Conservation (phyloP, 2,329 filamentous ascomycete species). For the Epichloe typhina region DNA sequence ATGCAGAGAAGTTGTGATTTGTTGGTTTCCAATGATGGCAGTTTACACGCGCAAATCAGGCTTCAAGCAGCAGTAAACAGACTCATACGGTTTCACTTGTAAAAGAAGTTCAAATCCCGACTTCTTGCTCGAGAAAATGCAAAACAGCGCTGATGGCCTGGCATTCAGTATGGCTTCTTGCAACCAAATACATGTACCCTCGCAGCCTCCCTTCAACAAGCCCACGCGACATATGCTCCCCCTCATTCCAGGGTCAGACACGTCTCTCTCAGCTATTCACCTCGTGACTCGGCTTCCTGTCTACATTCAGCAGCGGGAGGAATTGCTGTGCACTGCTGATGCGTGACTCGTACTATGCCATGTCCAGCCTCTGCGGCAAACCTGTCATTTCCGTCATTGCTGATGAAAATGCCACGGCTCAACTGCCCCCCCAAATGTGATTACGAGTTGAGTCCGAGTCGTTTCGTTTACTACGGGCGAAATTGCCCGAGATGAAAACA, state of each 20-base stretch:
- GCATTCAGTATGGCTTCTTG: neutral
- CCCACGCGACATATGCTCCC: neutral
- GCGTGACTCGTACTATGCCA: neutral
- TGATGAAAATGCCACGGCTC: neutral
- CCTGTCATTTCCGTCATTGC: neutral
- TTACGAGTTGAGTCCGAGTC: neutral
- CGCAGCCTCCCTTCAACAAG: neutral
- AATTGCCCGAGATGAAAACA: neutral
- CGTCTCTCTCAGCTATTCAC: neutral
- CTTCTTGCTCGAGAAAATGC: neutral
- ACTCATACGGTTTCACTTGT: neutral
- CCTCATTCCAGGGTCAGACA: slow-evolving; percentile 4
- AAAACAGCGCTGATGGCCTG: neutral
- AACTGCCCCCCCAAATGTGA: too few species aligned
- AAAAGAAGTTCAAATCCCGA: neutral
- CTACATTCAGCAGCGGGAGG: neutral
- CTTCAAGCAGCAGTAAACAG: too few species aligned
- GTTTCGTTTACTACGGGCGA: neutral
- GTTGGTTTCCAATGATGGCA: too few species aligned
- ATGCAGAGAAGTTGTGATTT: neutral
- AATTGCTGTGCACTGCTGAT: neutral
- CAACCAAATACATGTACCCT: neutral
- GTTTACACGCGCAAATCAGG: too few species aligned
- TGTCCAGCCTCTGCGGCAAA: neutral
- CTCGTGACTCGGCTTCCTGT: neutral